Evolutionary conservation across 2,329 filamentous ascomycete species (phyloP).

Genomic region (Colletotrichum liriopes): DNA sequence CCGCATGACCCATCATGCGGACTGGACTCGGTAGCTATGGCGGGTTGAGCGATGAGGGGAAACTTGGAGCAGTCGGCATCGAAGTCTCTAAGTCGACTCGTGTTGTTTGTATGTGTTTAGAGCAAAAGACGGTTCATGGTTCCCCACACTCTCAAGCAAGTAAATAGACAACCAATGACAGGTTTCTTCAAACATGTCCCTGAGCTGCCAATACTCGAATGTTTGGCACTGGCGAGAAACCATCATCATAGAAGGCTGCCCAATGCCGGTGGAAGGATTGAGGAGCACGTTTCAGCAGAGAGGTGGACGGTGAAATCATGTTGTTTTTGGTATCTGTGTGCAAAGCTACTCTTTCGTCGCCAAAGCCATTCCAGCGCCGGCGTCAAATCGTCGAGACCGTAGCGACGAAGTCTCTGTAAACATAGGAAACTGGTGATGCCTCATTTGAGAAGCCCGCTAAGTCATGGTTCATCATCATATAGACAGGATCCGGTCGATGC

Average conservation of each 20-base stretch:
- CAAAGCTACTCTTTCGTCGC: constrained; percentile 16
- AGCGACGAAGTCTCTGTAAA: neutral
- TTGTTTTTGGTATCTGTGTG: constrained; percentile 41
- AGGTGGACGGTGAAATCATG: constrained; percentile 3
- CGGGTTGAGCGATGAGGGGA: neutral
- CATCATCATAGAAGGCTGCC: neutral
- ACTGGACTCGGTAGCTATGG: neutral
- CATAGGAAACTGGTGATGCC: neutral
- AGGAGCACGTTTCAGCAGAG: neutral
- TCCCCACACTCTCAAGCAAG: too few relatives aligned
- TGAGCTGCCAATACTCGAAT: neutral
- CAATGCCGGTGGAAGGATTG: neutral
- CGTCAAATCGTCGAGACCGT: constrained; percentile 7
- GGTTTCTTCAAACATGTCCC: neutral
- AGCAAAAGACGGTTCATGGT: neutral
- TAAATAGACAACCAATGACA: too few relatives aligned
- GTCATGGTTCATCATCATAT: neutral
- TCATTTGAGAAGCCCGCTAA: neutral
- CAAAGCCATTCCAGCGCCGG: constrained; percentile 24
- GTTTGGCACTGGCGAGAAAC: neutral
- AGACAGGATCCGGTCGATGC: neutral
- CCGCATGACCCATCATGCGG: neutral
- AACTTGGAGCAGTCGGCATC: neutral
- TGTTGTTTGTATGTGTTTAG: neutral
- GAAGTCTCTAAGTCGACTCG: neutral